These are phyloP conservation scores for Phyllosticta citribraziliensis DNA, from an alignment of 2,329 filamentous ascomycete genomes.

Conservation along the genomic window DNA sequence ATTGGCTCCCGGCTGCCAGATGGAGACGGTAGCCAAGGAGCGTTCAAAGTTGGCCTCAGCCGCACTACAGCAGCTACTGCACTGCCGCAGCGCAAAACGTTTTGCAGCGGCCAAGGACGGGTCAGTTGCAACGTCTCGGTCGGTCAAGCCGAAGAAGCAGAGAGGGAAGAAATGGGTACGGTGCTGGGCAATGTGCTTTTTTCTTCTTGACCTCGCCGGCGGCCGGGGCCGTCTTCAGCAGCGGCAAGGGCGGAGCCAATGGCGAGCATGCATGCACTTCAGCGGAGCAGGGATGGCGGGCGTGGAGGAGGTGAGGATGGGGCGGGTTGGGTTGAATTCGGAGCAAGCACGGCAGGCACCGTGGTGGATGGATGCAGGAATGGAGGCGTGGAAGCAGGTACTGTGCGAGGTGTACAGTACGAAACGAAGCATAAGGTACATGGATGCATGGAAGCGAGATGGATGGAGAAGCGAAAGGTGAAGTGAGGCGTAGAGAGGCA, in stretches of 20 bases:
- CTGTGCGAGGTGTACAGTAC: too few species aligned
- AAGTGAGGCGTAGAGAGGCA: too few species aligned
- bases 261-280: not conserved
- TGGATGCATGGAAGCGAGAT: too few species aligned
- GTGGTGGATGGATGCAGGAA: not conserved
- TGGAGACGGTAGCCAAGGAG: too few species aligned
- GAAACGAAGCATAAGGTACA: too few species aligned
- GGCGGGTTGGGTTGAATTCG: not conserved
- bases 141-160: not conserved
- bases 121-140: not conserved
- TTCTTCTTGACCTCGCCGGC: not conserved
- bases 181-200: not conserved
- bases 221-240: not conserved
- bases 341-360: not conserved
- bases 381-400: too few species aligned
- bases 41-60: not conserved
- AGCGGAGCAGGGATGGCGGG: not conserved
- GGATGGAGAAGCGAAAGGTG: too few species aligned
- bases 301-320: not conserved
- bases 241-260: not conserved
- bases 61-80: not conserved
- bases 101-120: not conserved
- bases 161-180: not conserved
- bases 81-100: too few species aligned
- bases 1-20: too few species aligned